Evolutionary conservation across 495 filamentous ascomycete genomes (phyloP), one percentile per base, ranked within the genome.

Genomic region (Annulohypoxylon maeteangense): DNA sequence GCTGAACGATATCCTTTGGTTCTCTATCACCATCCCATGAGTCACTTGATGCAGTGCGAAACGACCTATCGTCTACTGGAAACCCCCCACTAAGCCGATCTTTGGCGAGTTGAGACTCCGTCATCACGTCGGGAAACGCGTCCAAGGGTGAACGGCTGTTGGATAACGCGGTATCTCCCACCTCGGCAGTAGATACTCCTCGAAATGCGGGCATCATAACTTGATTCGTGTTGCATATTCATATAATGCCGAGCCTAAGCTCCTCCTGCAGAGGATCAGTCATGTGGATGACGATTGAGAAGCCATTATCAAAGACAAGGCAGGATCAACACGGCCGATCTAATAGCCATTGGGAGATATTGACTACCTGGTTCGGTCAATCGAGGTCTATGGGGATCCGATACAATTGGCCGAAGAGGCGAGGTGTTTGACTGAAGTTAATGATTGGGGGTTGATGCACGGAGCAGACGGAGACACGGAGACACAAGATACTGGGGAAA

Each of bases 191-290:
- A 59, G 34, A 16, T 7, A 27, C 38, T 44, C 55, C 12, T n/a
- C 55, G 12, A 40, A 22, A 47, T 45, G 36, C 25, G 65, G 40
- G 31, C 34, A 65, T 62, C 47, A 50, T 68, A 44, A 40, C 16
- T 54, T 32, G 36, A 40, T 14, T 44, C 40, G 53, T 58, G 36
- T 53, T 51, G 62, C 60, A 64, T 32, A 36, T 36, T 42, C 65
- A 32, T 62, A 48, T 65, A 68, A 62, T 72, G 70, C 70, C 70
- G 70, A 68, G 59, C 42, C 70, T 72, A 68, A 72, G 65, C 70
- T 63, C 20, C 29, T 57, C 60, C 22, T 25, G 40, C 48, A 44
- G 40, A 65, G 65, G 54, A 60, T 62, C 65, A 51, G 61, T 68
- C 70, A 72, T 72, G 65, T 68, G 70, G 56, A 55, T 44, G 34